Base-by-base conservation (phyloP, 768 basidiomycete species). In the Chalciporus chontae region DNA sequence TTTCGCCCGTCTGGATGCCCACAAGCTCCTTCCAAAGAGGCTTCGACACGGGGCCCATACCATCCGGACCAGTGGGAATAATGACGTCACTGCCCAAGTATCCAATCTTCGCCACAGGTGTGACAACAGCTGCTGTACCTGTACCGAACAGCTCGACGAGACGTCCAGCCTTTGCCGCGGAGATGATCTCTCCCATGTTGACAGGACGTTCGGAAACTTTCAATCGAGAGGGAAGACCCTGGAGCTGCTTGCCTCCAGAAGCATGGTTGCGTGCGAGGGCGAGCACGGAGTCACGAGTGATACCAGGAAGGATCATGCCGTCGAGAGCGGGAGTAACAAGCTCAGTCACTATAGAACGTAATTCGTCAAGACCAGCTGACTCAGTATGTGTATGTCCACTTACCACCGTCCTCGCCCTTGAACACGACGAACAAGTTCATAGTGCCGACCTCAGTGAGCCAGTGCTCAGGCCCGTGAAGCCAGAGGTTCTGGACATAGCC, bases 381-480 rank as follows among this genome's bases (percentile, higher is more conserved):
- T 11, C 8, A 17, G 8, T 31, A 40, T 39, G 26, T 23, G 51
- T 10, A 45, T 4, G 47, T 26, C 10, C 43, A 53, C 75, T 50
- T 45, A 83, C 85, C 72, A 42, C 87, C 88, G 59, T 87, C 80
- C 17, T 79, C 76, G 18, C 75, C 78, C 64, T 79, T 81, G 69
- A 94, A 83, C 4, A 85, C 89, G 39, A 86, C 81, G 53, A 94
- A 94, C 65, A 93, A 69, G 69, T 95, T 95, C 93, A 94, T 94
- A 1, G 91, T 92, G 37, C 93, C 93, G 37, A 92, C 91, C 64
- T 79, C 79, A 4, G 78, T 81, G 43, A 79, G 59, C 53, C 73
- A 63, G 54, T 78, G 73, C 44, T 78, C 73, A 2, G 73, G 73
- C 0, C 92, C 93, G 52, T 90, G 81, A 29, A 95, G 73, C 93